Base-by-base conservation (phyloP, 345 rosid genomes). In the Odontarrhena argentea region DNA sequence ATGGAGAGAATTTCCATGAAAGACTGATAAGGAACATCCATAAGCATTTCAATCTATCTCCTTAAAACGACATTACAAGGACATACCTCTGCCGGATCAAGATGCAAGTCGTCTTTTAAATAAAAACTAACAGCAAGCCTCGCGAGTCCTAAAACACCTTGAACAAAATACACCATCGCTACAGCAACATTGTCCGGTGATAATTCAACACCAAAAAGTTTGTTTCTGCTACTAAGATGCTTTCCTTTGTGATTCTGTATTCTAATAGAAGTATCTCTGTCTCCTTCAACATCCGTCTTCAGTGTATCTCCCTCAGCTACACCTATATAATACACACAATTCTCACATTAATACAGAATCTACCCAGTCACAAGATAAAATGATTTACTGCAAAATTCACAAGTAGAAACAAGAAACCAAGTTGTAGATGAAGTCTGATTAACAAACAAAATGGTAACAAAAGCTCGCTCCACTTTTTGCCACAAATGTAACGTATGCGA, bases 91-190 rank as follows among this genome's bases (percentile, higher is more conserved):
- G 99, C 99, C 65, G 99, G 97, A 80, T 94, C 97, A 64, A 94
- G 88, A 81, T 84, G 97, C 80, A 94, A 73, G 73, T 91, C 96
- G 77, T 94, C 97, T 79, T 94, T 94, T 30, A 94, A 62, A 76
- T 91, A 94, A 77, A 88, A 94, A 75, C 82, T 88, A 71, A 91
- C 99, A 46, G 99, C 97, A 1, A 94, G 96, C 70, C 97, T 82
- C 0, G 99, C 71, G 38, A 94, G 93, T 46, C 97, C 95, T 76
- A 94, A 80, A 70, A 91, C 99, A 73, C 99, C 99, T 84, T 91
- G 97, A 77, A 94, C 99, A 77, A 94, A 91, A 73, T 94, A 91
- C 24, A 94, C 99, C 96, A 91, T 94, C 2, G 97, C 88, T 56
- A 94, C 96, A 1, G 99, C 99, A 25, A 87, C 68, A 80, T 85